Evolutionary conservation across 169 alveolate species (phyloP).

Genomic region (Plasmodium adleri): DNA sequence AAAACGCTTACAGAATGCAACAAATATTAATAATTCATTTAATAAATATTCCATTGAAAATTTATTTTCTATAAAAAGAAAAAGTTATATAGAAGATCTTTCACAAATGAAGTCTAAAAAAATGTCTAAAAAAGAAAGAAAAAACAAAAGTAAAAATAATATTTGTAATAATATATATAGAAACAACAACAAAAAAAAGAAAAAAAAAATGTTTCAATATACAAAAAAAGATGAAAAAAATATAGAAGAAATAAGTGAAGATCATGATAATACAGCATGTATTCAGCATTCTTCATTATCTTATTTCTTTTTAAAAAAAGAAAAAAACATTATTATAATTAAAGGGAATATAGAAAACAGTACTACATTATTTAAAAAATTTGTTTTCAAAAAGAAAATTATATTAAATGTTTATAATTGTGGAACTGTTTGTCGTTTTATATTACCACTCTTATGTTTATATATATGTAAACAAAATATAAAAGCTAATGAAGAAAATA

Average conservation of each 20-base stretch:
- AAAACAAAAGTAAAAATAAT: too few species aligned
- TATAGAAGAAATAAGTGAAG: not conserved
- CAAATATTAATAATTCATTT: too few species aligned
- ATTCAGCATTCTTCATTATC: not conserved
- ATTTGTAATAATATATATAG: not conserved
- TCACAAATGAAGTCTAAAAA: not conserved
- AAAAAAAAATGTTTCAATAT: too few species aligned
- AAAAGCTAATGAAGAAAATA: constrained; percentile 34
- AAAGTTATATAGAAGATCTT: too few species aligned
- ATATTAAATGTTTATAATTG: constrained; percentile 23
- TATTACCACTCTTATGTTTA: constrained; percentile 38
- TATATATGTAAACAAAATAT: constrained; percentile 59
- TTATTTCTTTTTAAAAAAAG: not conserved
- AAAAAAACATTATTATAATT: not conserved
- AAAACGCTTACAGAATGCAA: too few species aligned
- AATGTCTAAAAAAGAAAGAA: not conserved
- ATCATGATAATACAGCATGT: not conserved
- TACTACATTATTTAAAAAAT: constrained; percentile 16
- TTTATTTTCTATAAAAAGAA: too few species aligned
- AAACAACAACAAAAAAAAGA: too few species aligned
- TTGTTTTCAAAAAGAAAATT: constrained; percentile 3
- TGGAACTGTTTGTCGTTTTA: constrained; percentile 53
- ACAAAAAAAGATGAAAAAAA: not conserved
- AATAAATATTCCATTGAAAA: too few species aligned
- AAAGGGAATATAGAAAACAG: constrained; percentile 24